These are phyloP conservation scores for Pseudogymnoascus pannorum DNA, from an alignment of 2,329 filamentous ascomycete genomes.

Conservation along the genomic window DNA sequence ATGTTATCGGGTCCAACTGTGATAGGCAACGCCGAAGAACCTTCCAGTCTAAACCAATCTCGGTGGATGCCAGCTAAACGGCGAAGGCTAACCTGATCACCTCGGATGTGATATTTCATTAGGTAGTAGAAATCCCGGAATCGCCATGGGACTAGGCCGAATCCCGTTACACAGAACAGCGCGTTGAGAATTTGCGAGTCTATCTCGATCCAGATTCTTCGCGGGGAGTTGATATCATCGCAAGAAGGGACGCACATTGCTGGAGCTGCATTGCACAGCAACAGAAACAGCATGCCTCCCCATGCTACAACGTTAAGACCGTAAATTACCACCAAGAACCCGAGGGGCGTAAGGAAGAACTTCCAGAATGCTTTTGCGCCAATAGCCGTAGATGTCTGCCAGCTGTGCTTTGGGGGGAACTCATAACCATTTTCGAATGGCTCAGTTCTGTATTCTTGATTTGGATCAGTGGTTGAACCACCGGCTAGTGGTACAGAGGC, in stretches of 20 bases:
- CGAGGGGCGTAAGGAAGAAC: conserved; percentile 67
- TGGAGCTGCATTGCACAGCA: conserved; percentile 68
- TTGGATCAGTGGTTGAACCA: not conserved
- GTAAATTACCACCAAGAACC: conserved; percentile 72
- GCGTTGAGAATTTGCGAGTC: conserved; percentile 78
- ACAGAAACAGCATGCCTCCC: conserved; percentile 84
- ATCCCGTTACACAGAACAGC: conserved; percentile 80
- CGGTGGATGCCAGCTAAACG: conserved; percentile 67
- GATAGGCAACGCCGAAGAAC: conserved; percentile 51
- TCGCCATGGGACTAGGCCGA: conserved; percentile 78
- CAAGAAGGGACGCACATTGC: conserved; percentile 67
- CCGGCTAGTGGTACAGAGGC: not conserved
- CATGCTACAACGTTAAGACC: conserved; percentile 77
- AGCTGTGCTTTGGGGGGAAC: conserved; percentile 54
- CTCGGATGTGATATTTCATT: conserved; percentile 52
- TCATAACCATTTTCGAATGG: conserved; percentile 58
- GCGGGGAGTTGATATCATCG: conserved; percentile 65
- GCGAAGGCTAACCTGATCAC: conserved; percentile 51
- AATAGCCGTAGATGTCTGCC: conserved; percentile 50
- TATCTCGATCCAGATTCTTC: conserved; percentile 79
- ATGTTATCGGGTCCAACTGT: conserved; percentile 48
- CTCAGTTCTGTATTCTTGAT: conserved; percentile 23
- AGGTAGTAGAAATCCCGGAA: conserved; percentile 73
- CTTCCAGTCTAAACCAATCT: conserved; percentile 66
- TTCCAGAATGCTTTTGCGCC: conserved; percentile 58